Conservation (phyloP, 345 rosid species). For the Psidium guajava region DNA sequence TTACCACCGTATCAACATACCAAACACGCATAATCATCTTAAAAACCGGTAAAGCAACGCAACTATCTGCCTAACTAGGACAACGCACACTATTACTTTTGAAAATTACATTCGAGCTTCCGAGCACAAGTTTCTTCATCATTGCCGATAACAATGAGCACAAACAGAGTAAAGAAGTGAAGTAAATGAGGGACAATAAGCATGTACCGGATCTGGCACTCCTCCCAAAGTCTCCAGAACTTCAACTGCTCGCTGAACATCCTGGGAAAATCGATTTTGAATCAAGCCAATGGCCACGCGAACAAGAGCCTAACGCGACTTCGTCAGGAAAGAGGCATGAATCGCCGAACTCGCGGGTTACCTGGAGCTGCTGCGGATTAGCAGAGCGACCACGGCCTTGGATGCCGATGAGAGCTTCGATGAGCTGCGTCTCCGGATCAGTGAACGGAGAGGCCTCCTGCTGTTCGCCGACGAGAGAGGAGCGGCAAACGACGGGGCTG, state of each 20-base stretch:
- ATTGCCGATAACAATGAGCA: not conserved
- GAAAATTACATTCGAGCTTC: not conserved
- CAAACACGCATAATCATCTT: not conserved
- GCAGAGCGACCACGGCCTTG: constrained; percentile 95
- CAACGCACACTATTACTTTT: not conserved
- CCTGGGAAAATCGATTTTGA: constrained; percentile 21
- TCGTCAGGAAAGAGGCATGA: not conserved
- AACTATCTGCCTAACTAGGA: not conserved
- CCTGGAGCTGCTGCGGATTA: constrained; percentile 64
- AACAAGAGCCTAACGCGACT: not conserved
- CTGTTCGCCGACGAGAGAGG: constrained; percentile 16
- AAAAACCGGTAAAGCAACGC: not conserved
- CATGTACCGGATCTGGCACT: constrained; percentile 56
- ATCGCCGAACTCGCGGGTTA: constrained; percentile 1
- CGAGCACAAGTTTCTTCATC: not conserved
- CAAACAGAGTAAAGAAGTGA: not conserved
- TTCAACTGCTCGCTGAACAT: constrained; percentile 61
- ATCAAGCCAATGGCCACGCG: not conserved
- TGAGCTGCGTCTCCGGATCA: constrained; percentile 54
- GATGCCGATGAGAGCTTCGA: constrained; percentile 80
- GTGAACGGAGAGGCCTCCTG: constrained; percentile 26
- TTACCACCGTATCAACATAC: not conserved
- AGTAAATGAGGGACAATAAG: not conserved
- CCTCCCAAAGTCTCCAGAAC: constrained; percentile 65
- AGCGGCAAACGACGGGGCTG: not conserved